A percentile compares a stretch with the other conserved stretches of the same genome.
Conservation (phyloP, 2,329 filamentous ascomycete genomes). For the Venturia aucupariae region DNA sequence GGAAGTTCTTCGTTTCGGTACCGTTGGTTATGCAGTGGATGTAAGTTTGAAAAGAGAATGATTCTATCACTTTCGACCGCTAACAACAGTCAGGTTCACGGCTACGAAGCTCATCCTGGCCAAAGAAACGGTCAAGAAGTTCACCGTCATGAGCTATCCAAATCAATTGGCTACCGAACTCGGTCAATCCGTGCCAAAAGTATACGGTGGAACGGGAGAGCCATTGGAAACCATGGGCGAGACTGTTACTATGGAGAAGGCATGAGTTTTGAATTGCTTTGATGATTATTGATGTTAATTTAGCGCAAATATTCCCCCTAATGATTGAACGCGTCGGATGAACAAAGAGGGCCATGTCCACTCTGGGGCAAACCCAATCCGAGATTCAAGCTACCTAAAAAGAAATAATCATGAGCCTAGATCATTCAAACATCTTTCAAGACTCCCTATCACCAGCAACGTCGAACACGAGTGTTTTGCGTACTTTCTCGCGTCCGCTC, state of each 20-base stretch:
- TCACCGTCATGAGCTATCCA: conserved; percentile 47
- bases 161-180: conserved; percentile 58
- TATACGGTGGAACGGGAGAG: conserved; percentile 67
- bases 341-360: background rate
- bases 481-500: background rate
- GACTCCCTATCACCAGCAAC: background rate
- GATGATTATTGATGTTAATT: background rate
- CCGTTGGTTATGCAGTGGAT: conserved; percentile 81
- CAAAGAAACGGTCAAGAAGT: conserved; percentile 41
- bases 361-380: background rate
- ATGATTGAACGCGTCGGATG: background rate
- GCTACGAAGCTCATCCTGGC: conserved; percentile 38
- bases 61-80: too few species aligned
- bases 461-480: background rate
- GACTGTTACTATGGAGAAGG: conserved; percentile 30
- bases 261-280: background rate
- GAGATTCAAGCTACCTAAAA: background rate
- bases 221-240: conserved; percentile 36
- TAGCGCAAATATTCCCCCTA: conserved; percentile 2
- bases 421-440: background rate
- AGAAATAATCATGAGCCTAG: background rate
- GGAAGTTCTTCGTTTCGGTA: conserved; percentile 96
- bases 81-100: conserved; percentile 24
- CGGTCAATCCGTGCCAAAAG: conserved; percentile 57
- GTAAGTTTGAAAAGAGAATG: conserved; percentile 12